Conservation (phyloP, 2,329 filamentous ascomycete genomes). For the Penicillium sp. region DNA sequence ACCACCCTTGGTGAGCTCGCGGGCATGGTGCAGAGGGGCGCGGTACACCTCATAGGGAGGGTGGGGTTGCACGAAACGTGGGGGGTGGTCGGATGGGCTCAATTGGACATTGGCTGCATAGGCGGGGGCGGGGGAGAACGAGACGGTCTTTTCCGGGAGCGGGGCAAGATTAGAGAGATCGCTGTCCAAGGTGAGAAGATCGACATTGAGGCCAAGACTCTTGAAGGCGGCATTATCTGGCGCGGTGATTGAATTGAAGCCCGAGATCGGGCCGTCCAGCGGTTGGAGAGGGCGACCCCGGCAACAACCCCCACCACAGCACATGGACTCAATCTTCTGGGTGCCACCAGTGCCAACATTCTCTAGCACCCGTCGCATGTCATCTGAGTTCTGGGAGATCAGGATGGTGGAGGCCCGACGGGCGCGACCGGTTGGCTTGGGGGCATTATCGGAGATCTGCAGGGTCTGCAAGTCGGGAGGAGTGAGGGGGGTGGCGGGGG, state of each 20-base stretch:
- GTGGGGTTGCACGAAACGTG: constrained; percentile 89
- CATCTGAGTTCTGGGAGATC: constrained; percentile 62
- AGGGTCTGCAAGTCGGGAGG: constrained; percentile 43
- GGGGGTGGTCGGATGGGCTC: constrained; percentile 66
- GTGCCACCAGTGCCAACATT: constrained; percentile 58
- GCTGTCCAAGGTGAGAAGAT: constrained; percentile 71
- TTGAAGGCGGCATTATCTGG: constrained; percentile 81
- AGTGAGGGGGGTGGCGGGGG: constrained; percentile 48
- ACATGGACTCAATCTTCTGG: constrained; percentile 65
- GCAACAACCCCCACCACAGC: constrained; percentile 69
- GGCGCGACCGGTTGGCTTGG: constrained; percentile 31
- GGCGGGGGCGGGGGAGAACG: constrained; percentile 55
- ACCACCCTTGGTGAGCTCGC: constrained; percentile 83
- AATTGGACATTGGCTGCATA: constrained; percentile 37
- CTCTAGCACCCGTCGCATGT: constrained; percentile 63
- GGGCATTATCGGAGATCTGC: constrained; percentile 26
- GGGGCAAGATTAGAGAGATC: constrained; percentile 72
- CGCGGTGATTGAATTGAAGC: constrained; percentile 52
- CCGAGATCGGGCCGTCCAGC: constrained; percentile 43
- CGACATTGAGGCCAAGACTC: constrained; percentile 76
- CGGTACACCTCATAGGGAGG: constrained; percentile 90
- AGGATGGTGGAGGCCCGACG: constrained; percentile 53
- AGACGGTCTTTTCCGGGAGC: constrained; percentile 75
- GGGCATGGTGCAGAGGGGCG: constrained; percentile 80
- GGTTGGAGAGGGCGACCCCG: constrained; percentile 60